phyloP scores from a whole-genome alignment of 2,329 filamentous ascomycete species.

The Alternaria incomplexa region DNA sequence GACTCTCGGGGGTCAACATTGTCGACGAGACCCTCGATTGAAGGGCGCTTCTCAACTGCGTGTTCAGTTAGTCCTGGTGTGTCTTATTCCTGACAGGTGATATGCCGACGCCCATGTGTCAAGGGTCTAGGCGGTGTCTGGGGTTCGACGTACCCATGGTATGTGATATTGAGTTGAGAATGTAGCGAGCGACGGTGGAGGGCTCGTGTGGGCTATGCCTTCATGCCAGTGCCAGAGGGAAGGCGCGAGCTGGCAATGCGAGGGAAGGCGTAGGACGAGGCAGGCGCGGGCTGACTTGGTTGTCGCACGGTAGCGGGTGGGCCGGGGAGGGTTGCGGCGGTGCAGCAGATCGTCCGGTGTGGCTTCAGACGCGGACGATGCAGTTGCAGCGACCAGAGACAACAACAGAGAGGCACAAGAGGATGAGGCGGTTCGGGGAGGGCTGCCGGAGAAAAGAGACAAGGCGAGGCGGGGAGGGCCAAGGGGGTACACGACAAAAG shows the following conservation, averaged over 20 bases:
- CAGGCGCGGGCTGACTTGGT: neutral
- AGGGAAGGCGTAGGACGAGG: neutral
- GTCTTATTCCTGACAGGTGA: neutral
- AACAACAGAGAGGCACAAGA: neutral
- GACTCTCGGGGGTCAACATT: conserved; percentile 46
- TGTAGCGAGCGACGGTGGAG: conserved; percentile 31
- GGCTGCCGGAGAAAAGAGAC: neutral
- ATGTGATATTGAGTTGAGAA: conserved; percentile 19
- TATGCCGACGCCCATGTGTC: conserved; percentile 1
- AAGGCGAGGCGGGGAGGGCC: neutral
- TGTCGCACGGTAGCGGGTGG: conserved; percentile 7
- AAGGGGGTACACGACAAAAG: conserved; percentile 2
- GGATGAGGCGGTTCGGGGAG: neutral
- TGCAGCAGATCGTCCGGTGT: conserved; percentile 5
- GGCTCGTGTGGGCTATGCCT: conserved; percentile 27
- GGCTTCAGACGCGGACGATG: neutral
- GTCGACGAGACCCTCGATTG: conserved; percentile 47
- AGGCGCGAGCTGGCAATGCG: neutral
- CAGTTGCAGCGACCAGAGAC: neutral
- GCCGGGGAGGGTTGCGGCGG: conserved; percentile 9
- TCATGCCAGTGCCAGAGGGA: conserved; percentile 37
- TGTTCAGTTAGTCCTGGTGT: conserved; percentile 24
- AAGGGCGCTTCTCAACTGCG: conserved; percentile 47
- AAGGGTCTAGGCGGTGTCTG: neutral
- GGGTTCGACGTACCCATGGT: conserved; percentile 35